Evolutionary conservation across 495 filamentous ascomycete genomes (phyloP), one percentile per base, ranked within the genome.

Genomic region (Rusavskia elegans): DNA sequence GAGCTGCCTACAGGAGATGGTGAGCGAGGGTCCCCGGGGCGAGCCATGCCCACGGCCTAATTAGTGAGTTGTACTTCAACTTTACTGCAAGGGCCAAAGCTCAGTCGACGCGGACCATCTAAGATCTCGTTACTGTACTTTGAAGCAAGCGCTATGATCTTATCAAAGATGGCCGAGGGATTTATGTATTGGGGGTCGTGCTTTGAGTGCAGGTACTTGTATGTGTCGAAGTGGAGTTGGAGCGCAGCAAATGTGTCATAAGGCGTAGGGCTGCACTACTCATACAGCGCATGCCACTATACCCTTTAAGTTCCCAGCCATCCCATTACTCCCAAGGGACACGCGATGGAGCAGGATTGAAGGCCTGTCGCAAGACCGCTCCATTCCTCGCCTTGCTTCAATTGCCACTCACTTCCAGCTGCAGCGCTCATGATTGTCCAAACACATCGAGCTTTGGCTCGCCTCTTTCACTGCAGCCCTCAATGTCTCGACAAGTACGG

Each of bases 1-100:
- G 84, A 80, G 75, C 83, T 87, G 81, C 84, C 85, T 88, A 83
- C 82, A 83, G 85, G 85, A 80, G 85, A 87, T 85, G 85, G 85
- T 89, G 85, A 89, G 84, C 84, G 85, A 80, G 83, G 81, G 80
- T 87, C 83, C 81, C 78, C 83, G 77, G 79, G 85, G 75, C 85
- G 84, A 83, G 84, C 83, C 85, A 89, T 89, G 69, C 68, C 83
- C 76, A 74, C 76, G 71, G 71, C 72, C 76, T 69, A 73, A 74
- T 76, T 61, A 76, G 75, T 81, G 73, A 76, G 68, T 70, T 68
- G 74, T 83, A 84, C 79, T 77, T 72, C 63, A 64, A 46, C 44
- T 29, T 46, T 2, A 17, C 7, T 16, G 44, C 14, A 16, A 8
- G 23, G 44, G 44, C 20, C 5, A 46, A 29, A 29, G 13, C 23